Evolutionary conservation across 192 early-diverging fungal species (phyloP).

Genomic region (Geranomyces michiganensis): DNA sequence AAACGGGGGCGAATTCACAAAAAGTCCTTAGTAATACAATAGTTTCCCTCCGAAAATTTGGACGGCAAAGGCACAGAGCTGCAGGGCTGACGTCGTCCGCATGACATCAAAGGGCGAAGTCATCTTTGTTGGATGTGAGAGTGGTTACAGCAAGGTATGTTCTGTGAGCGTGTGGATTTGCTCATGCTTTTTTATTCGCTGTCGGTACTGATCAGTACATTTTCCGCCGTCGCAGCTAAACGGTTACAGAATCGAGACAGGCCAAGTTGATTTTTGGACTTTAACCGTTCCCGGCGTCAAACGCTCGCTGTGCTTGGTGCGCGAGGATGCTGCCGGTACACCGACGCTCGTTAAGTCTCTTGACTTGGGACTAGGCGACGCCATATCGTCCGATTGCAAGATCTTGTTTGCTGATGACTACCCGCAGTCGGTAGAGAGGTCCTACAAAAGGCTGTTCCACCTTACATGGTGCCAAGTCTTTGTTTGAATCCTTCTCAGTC

Average conservation of each 20-base stretch:
- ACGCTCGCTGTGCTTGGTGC: not conserved
- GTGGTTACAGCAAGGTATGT: slow-evolving; percentile 26
- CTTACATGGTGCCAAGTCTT: slow-evolving; percentile 26
- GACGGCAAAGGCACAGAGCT: too few relatives aligned
- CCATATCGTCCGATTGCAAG: not conserved
- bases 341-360: slow-evolving; percentile 1
- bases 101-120: slow-evolving; percentile 11
- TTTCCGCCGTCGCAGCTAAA: slow-evolving; percentile 24
- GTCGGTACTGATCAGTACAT: not conserved
- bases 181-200: too few relatives aligned
- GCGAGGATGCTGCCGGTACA: not conserved
- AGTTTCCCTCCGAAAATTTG: too few relatives aligned
- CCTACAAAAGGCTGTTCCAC: not conserved
- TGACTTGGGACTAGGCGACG: slow-evolving; percentile 5
- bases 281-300: slow-evolving; percentile 1
- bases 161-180: not conserved
- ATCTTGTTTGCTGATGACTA: not conserved
- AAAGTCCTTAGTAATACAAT: too few relatives aligned
- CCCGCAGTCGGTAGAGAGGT: not conserved
- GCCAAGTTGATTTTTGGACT: slow-evolving; percentile 24
- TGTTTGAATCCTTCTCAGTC: slow-evolving; percentile 5
- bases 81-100: slow-evolving; percentile 36
- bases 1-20: too few relatives aligned
- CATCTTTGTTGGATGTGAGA: slow-evolving; percentile 17
- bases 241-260: slow-evolving; percentile 37